Evolutionary conservation across 2,329 filamentous ascomycete genomes (phyloP).

Genomic region (Colletotrichum falcatum): DNA sequence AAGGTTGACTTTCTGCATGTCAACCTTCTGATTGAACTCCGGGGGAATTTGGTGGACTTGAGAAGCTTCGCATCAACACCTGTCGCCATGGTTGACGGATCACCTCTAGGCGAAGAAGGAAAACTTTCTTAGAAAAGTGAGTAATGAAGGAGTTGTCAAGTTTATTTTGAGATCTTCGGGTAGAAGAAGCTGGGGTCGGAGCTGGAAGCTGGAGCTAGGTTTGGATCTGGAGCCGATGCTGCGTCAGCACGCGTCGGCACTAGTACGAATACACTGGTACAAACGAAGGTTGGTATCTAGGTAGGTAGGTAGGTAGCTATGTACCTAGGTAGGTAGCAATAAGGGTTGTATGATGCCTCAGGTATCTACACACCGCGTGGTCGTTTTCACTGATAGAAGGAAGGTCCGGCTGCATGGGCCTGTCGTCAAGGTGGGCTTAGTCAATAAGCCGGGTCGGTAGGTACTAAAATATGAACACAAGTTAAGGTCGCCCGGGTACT

Average conservation of each 20-base stretch:
- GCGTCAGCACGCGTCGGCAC: conserved; percentile 16
- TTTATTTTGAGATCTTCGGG: conserved; percentile 6
- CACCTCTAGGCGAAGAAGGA: conserved; percentile 31
- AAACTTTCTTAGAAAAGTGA: not conserved
- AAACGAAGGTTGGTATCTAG: too few relatives aligned
- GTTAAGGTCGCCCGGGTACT: too few relatives aligned
- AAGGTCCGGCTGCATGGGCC: not conserved
- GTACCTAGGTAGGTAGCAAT: not conserved
- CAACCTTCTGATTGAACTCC: conserved; percentile 95
- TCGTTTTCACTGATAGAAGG: not conserved
- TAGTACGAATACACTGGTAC: not conserved
- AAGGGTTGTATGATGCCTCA: conserved; percentile 8
- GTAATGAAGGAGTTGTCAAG: conserved; percentile 13
- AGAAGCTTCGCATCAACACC: conserved; percentile 90
- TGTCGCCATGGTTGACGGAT: conserved; percentile 73
- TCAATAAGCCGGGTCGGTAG: not conserved
- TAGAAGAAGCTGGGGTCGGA: conserved; percentile 1
- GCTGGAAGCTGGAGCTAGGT: conserved; percentile 1
- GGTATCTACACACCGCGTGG: conserved; percentile 3
- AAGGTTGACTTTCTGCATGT: conserved; percentile 96
- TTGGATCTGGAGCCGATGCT: not conserved
- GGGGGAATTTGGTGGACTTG: conserved; percentile 90
- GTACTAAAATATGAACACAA: too few relatives aligned
- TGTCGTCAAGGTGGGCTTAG: not conserved
- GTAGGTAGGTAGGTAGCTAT: not conserved